Evolutionary conservation across 2,329 filamentous ascomycete genomes (phyloP).

Genomic region (Aspergillus pseudotamarii): DNA sequence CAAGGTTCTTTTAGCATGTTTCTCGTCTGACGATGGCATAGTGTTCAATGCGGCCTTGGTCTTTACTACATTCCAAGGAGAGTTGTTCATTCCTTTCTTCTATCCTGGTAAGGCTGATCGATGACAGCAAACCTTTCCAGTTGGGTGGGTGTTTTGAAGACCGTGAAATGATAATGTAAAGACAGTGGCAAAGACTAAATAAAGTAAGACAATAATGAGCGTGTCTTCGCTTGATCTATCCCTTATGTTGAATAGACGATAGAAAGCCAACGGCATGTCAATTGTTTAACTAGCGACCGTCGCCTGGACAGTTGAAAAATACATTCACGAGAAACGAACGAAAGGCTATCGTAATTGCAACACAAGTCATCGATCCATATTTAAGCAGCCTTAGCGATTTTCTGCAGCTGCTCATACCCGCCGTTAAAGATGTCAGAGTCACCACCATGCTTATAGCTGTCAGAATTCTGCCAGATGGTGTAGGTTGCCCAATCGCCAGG

Average conservation of each 20-base stretch:
- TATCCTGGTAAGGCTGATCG: not conserved
- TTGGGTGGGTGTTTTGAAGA: not conserved
- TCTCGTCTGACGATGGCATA: not conserved
- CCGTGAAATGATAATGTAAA: not conserved
- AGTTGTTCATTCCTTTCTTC: not conserved
- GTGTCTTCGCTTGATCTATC: not conserved
- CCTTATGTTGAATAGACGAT: not conserved
- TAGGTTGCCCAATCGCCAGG: conserved; percentile 48
- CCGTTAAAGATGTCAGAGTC: conserved; percentile 26
- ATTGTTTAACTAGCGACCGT: not conserved
- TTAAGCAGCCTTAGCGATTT: conserved; percentile 12
- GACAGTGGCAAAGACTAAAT: not conserved
- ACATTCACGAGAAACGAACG: not conserved
- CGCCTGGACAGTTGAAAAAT: not conserved
- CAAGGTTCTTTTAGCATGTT: not conserved
- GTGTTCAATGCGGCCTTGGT: not conserved
- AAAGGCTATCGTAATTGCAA: not conserved
- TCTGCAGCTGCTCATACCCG: conserved; percentile 15
- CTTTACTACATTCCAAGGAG: not conserved
- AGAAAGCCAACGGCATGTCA: not conserved
- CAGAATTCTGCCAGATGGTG: conserved; percentile 23
- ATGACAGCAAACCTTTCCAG: not conserved
- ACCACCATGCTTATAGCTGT: conserved; percentile 20
- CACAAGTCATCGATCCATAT: not conserved
- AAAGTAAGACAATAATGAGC: not conserved